These are phyloP conservation scores for Acer saccharum DNA, from an alignment of 345 rosid genomes.

Conservation along the genomic window DNA sequence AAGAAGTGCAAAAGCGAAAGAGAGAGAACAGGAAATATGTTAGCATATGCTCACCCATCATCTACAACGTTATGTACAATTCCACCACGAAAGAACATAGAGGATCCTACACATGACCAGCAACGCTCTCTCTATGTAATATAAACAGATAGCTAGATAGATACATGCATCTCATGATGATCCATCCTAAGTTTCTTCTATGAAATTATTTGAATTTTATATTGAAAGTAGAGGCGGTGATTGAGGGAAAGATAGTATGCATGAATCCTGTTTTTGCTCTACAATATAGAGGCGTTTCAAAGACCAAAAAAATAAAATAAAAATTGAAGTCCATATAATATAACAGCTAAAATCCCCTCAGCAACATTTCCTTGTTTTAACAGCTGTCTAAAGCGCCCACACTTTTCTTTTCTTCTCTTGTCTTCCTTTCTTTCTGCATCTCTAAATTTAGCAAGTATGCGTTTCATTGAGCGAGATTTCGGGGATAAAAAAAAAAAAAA, in stretches of 20 bases:
- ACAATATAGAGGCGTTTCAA: background rate
- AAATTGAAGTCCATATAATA: background rate
- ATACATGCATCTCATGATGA: background rate
- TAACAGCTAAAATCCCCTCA: background rate
- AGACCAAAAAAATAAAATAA: background rate
- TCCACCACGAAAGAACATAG: too few relatives aligned
- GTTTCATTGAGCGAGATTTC: slow-evolving; percentile 15
- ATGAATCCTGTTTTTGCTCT: slow-evolving; percentile 20
- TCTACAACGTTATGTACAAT: background rate
- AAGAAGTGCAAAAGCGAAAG: background rate
- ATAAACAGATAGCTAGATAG: background rate
- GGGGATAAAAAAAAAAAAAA: too few relatives aligned
- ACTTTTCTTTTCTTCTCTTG: background rate
- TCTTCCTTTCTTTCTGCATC: background rate
- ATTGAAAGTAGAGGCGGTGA: slow-evolving; percentile 27
- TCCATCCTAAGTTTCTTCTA: background rate
- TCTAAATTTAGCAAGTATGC: slow-evolving; percentile 6
- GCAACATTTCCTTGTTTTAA: slow-evolving; percentile 7
- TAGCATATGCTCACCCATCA: background rate
- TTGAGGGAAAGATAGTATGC: slow-evolving; percentile 31
- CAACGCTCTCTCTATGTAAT: too few relatives aligned
- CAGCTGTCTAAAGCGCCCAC: background rate
- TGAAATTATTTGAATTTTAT: slow-evolving; percentile 1
- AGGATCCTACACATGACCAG: too few relatives aligned
- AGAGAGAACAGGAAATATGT: slow-evolving; percentile 3